Evolutionary conservation across 2,329 filamentous ascomycete species (phyloP).

Genomic region (Apiospora hydei): DNA sequence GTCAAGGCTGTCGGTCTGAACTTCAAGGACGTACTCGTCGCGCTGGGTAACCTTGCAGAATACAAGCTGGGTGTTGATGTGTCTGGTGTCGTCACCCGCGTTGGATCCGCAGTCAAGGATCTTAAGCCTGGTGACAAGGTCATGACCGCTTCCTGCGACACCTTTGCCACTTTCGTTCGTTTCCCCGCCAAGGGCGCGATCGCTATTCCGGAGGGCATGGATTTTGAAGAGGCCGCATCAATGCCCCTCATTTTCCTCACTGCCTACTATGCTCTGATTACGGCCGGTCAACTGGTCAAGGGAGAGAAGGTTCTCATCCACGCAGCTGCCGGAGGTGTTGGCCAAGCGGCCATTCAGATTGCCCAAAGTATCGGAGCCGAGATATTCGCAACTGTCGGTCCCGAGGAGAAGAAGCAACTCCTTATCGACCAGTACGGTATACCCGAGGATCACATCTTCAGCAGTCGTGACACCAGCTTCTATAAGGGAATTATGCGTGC

Average conservation of each 20-base stretch:
- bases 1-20: slow-evolving; percentile 46
- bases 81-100: slow-evolving; percentile 43
- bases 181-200: slow-evolving; percentile 39
- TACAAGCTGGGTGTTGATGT: slow-evolving; percentile 49
- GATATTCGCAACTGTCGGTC: slow-evolving; percentile 50
- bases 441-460: slow-evolving; percentile 45
- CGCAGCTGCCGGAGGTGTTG: slow-evolving; percentile 50
- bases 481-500: slow-evolving; percentile 40
- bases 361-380: slow-evolving; percentile 45
- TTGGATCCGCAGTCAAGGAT: slow-evolving; percentile 41
- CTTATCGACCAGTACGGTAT: slow-evolving; percentile 45
- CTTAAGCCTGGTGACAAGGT: slow-evolving; percentile 50
- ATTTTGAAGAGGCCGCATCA: slow-evolving; percentile 32
- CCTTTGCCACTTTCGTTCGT: slow-evolving; percentile 37
- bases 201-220: slow-evolving; percentile 35
- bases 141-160: slow-evolving; percentile 17
- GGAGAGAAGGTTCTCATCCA: slow-evolving; percentile 50
- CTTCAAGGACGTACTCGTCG: slow-evolving; percentile 44
- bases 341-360: slow-evolving; percentile 51
- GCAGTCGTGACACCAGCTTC: slow-evolving; percentile 44
- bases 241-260: slow-evolving; percentile 50
- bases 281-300: slow-evolving; percentile 36
- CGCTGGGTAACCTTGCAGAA: slow-evolving; percentile 41
- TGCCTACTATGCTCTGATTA: slow-evolving; percentile 51
- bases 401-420: slow-evolving; percentile 43